Base-by-base conservation (phyloP, 371 early-diverging fungal genomes). In the Mucor irregularis region DNA sequence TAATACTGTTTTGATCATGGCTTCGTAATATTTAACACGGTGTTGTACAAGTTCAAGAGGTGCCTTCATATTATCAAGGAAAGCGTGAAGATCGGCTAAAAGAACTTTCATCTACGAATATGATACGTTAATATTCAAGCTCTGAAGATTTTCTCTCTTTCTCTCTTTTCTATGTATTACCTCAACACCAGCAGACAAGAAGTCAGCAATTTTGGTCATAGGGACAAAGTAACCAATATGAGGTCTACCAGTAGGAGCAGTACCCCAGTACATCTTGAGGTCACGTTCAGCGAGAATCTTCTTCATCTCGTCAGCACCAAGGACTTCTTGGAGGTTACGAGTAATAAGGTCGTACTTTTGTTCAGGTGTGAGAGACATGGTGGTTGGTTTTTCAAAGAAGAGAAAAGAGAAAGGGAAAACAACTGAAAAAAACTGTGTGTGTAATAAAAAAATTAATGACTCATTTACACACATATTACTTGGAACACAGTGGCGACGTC, bases 191-290 rank as follows among this genome's bases (percentile, higher is more conserved):
- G 99, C 99, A 58, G 83, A 65, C 53, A 99, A 81, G 74, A 97
- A 98, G 80, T 99, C 99, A 22, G 95, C 96, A 71, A 99, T 87
- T 84, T 99, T 99, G 57, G 93, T 74, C 88, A 99, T 91, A 11
- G 99, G 92, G 7, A 99, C 94, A 85, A 96, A 98, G 85, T 99
- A 99, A 48, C 95, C 99, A 63, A 99, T 85, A 70, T 99, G 99
- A 24, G 98, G 98, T 69, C 88, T 90, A 54, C 99, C 99, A 4
- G 99, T 99, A 6, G 99, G 90, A 17, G 99, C 99, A 25, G 99
- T 99, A 43, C 99, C 99, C 99, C 99, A 99, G 87, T 99, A 99
- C 65, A 99, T 74, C 59, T 89, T 93, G 33, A 99, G 73, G 73
- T 97, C 92, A 50, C 99, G 87, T 70, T 95, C 93, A 3, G 74